Percentiles rank a stretch among this genome's conserved stretches.
Evolutionary conservation across 306 rosid species (phyloP).

Genomic region (Quercus rubra): DNA sequence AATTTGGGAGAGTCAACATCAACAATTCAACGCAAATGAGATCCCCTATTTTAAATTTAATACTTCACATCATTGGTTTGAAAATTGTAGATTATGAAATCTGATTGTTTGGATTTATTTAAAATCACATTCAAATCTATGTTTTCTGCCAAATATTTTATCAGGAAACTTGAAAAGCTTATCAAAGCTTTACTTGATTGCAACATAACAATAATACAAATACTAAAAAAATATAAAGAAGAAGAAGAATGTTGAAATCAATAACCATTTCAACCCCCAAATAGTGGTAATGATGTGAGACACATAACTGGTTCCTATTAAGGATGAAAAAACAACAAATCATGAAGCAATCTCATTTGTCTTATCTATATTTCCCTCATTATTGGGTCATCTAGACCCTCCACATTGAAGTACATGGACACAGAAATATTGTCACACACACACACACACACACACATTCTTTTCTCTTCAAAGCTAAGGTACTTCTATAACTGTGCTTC

Average conservation of each 20-base stretch:
- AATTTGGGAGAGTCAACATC: constrained; percentile 8
- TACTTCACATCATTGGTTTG: constrained; percentile 28
- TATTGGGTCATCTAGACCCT: constrained; percentile 11
- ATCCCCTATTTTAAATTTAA: constrained; percentile 3
- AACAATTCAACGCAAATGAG: constrained; percentile 1
- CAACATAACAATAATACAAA: constrained; percentile 15
- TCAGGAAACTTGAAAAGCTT: constrained; percentile 5
- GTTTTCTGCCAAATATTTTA: background rate
- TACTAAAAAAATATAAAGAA: background rate
- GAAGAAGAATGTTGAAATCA: background rate
- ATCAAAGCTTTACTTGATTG: constrained; percentile 1
- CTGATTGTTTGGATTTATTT: constrained; percentile 12
- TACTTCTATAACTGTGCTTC: constrained; percentile 23
- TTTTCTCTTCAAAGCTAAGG: constrained; percentile 80
- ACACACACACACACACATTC: background rate
- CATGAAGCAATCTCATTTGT: constrained; percentile 22
- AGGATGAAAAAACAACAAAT: constrained; percentile 16
- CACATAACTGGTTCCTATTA: constrained; percentile 7
- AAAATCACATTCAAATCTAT: background rate
- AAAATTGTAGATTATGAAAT: constrained; percentile 14
- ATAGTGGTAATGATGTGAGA: constrained; percentile 23
- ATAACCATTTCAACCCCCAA: constrained; percentile 5
- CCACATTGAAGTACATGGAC: constrained; percentile 16
- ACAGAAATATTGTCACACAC: constrained; percentile 10
- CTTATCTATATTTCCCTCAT: background rate